Evolutionary conservation across 768 basidiomycete species (phyloP).

Genomic region (Tephrocybe sp.): DNA sequence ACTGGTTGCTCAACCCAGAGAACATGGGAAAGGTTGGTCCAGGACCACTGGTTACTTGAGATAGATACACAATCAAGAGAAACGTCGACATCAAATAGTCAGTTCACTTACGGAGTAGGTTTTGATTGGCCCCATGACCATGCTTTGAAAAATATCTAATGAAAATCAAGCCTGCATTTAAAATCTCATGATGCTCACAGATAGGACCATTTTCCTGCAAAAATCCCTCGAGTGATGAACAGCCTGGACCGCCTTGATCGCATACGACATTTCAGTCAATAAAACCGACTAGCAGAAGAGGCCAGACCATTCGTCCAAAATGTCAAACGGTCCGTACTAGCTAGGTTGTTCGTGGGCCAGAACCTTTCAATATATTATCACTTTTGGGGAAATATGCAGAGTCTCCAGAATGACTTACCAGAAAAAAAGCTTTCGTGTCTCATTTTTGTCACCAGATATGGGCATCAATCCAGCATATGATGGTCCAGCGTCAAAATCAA

Average conservation of each 20-base stretch:
- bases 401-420: constrained; percentile 23
- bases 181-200: constrained; percentile 29
- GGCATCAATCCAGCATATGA: constrained; percentile 69
- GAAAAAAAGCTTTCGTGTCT: constrained; percentile 59
- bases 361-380: constrained; percentile 48
- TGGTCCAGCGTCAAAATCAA: constrained; percentile 66
- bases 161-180: constrained; percentile 4
- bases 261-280: constrained; percentile 21
- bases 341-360: constrained; percentile 62
- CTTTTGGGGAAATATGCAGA: not conserved
- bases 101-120: constrained; percentile 24
- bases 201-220: constrained; percentile 67
- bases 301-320: constrained; percentile 54
- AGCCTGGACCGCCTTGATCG: constrained; percentile 63
- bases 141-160: constrained; percentile 19
- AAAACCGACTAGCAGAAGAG: not conserved
- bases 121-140: constrained; percentile 51
- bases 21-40: constrained; percentile 68
- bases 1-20: constrained; percentile 74
- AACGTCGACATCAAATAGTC: not conserved
- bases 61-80: not conserved
- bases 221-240: constrained; percentile 64
- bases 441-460: constrained; percentile 52
- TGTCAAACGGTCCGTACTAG: constrained; percentile 56
- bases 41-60: constrained; percentile 55